Percentiles rank a stretch among this genome's conserved stretches.
These are phyloP conservation scores for Brassica napus DNA, from an alignment of 345 rosid species.

Conservation along the genomic window Da-Ae NC_063447.1:54314501-54315000, in stretches of 20 bases:
- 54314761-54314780: constrained; percentile 20
- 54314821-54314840: constrained; percentile 35
- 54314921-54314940: constrained; percentile 64
- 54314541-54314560: constrained; percentile 82
- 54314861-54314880: constrained; percentile 39
- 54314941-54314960: constrained; percentile 66
- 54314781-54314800: not conserved
- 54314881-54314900: constrained; percentile 54
- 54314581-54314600: constrained; percentile 64
- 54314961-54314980: constrained; percentile 50
- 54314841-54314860: constrained; percentile 19
- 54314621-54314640: constrained; percentile 65
- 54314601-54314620: constrained; percentile 72
- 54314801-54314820: constrained; percentile 30
- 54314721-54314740: constrained; percentile 36
- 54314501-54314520: constrained; percentile 82
- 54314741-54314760: constrained; percentile 38
- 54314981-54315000: constrained; percentile 41
- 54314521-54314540: constrained; percentile 84
- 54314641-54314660: constrained; percentile 71
- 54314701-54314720: constrained; percentile 42
- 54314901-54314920: constrained; percentile 61
- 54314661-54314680: constrained; percentile 44
- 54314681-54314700: constrained; percentile 6
- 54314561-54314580: constrained; percentile 57